Percentiles rank a stretch among this genome's conserved stretches.
Evolutionary conservation across 2,329 filamentous ascomycete species (phyloP).

Genomic region (Coniochaeta sp.): DNA sequence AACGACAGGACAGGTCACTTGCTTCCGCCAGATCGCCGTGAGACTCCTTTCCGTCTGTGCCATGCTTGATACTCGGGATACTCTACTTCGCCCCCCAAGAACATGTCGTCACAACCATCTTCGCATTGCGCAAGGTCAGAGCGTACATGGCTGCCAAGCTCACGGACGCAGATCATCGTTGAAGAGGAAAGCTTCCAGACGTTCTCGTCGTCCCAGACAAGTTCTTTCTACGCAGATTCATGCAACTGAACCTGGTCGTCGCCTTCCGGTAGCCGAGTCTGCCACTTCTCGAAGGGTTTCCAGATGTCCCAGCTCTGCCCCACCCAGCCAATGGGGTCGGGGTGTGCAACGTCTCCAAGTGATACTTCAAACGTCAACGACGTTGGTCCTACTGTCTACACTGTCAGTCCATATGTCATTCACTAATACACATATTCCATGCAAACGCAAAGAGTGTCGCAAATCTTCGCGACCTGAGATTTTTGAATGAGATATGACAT

Average conservation of each 20-base stretch:
- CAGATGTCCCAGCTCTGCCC: background rate
- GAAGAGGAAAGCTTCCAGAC: conserved; percentile 2
- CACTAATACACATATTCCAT: background rate
- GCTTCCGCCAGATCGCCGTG: background rate
- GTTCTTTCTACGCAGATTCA: conserved; percentile 1
- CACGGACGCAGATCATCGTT: background rate
- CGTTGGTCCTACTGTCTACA: background rate
- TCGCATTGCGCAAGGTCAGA: background rate
- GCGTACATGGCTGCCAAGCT: conserved; percentile 1
- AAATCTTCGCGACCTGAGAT: background rate
- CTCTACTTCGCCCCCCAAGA: background rate
- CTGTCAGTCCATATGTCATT: background rate
- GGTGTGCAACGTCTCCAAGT: background rate
- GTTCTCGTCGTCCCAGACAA: background rate
- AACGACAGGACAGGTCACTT: background rate
- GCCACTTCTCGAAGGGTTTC: background rate
- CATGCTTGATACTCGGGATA: background rate
- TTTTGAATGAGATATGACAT: background rate
- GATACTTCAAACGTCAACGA: background rate
- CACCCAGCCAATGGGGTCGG: background rate
- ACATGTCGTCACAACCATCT: background rate
- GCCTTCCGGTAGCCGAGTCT: background rate
- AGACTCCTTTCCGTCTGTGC: background rate
- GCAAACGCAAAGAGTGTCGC: background rate
- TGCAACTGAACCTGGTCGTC: background rate